These are phyloP conservation scores for Alternaria longipes DNA, from an alignment of 2,329 filamentous ascomycete species.

Conservation along the genomic window DNA sequence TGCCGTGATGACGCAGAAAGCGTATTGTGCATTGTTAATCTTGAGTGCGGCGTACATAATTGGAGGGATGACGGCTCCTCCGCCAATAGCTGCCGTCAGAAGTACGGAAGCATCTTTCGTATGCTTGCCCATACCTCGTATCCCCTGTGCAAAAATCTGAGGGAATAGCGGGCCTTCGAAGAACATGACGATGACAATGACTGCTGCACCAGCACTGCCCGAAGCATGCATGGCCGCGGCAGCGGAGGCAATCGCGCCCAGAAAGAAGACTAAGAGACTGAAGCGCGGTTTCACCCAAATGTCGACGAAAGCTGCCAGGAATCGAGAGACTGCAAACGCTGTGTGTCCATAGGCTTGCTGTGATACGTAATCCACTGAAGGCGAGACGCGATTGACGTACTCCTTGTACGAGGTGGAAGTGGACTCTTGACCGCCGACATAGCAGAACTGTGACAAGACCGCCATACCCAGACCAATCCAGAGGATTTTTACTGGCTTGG, in stretches of 20 bases:
- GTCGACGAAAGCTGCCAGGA: slow-evolving; percentile 63
- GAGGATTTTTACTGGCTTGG: slow-evolving; percentile 58
- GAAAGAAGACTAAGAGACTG: slow-evolving; percentile 64
- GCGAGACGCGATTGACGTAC: slow-evolving; percentile 55
- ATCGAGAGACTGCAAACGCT: slow-evolving; percentile 67
- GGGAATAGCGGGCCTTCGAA: slow-evolving; percentile 69
- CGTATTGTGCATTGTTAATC: slow-evolving; percentile 55
- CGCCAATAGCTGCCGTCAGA: slow-evolving; percentile 64
- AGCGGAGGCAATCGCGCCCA: slow-evolving; percentile 62
- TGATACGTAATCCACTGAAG: slow-evolving; percentile 50
- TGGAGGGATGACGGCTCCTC: slow-evolving; percentile 65
- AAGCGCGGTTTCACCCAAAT: slow-evolving; percentile 66
- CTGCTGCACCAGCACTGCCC: slow-evolving; percentile 55
- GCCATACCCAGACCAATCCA: slow-evolving; percentile 66
- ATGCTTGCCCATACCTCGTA: slow-evolving; percentile 66
- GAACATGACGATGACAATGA: slow-evolving; percentile 64
- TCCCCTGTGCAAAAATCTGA: slow-evolving; percentile 65
- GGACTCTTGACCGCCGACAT: slow-evolving; percentile 68
- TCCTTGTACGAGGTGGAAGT: slow-evolving; percentile 59
- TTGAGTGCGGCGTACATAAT: slow-evolving; percentile 60
- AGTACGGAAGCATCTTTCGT: slow-evolving; percentile 66
- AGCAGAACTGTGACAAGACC: slow-evolving; percentile 66
- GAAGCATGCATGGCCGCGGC: slow-evolving; percentile 60
- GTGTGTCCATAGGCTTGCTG: slow-evolving; percentile 65
- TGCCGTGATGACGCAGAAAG: slow-evolving; percentile 63